A percentile compares a stretch with the other conserved stretches of the same genome.
phyloP scores from a whole-genome alignment of 257 asterid genomes.

The Forsythia suspensa region DNA sequence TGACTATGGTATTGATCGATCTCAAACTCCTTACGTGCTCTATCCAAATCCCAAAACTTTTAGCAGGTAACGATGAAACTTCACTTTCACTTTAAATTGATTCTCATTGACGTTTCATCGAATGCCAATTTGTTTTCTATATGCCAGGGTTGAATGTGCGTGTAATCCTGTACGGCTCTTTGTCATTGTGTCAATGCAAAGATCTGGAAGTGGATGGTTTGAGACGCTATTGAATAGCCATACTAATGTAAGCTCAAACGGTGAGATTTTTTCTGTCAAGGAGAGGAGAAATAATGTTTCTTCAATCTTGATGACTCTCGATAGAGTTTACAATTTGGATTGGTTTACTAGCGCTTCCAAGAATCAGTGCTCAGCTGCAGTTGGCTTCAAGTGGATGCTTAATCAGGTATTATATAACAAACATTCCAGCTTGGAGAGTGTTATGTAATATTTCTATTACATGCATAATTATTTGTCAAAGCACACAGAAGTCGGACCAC shows the following conservation, averaged over 20 bases:
- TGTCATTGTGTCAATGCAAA: slow-evolving; percentile 84
- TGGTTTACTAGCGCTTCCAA: slow-evolving; percentile 82
- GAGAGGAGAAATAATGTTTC: slow-evolving; percentile 68
- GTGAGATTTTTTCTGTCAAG: slow-evolving; percentile 77
- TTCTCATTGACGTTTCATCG: background rate
- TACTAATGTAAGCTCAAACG: slow-evolving; percentile 80
- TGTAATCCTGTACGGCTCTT: slow-evolving; percentile 82
- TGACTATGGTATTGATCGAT: slow-evolving; percentile 35
- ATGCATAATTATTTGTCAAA: background rate
- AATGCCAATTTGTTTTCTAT: background rate
- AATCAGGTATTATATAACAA: slow-evolving; percentile 59
- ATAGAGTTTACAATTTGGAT: slow-evolving; percentile 83
- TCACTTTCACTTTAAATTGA: background rate
- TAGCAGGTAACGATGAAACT: slow-evolving; percentile 44
- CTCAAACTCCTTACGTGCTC: slow-evolving; percentile 62
- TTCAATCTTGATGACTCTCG: slow-evolving; percentile 59
- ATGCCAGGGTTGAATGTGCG: slow-evolving; percentile 70
- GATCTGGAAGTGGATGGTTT: slow-evolving; percentile 99
- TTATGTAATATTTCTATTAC: background rate
- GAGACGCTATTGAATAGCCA: slow-evolving; percentile 92
- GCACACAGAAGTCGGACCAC: background rate
- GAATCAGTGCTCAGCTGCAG: slow-evolving; percentile 86
- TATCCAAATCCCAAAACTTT: slow-evolving; percentile 83
- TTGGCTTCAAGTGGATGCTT: slow-evolving; percentile 98
- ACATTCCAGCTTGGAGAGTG: background rate